Percentiles rank a stretch among this genome's conserved stretches.
These are phyloP conservation scores for Yamagishiella unicocca DNA, from an alignment of 139 green algal genomes.

Conservation along the genomic window DNA sequence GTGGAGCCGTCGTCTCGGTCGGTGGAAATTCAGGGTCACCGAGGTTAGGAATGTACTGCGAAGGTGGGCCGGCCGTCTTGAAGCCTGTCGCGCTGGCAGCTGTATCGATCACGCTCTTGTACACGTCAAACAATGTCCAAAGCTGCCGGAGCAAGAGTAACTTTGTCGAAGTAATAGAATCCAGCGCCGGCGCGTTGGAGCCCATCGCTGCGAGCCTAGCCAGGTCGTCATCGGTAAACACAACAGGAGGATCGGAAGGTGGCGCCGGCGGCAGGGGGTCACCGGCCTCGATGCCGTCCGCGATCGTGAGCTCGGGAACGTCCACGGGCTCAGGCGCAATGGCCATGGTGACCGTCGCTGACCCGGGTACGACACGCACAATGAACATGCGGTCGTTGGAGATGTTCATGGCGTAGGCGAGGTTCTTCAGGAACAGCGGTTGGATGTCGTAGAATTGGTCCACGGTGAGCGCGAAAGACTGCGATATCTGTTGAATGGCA, in stretches of 20 bases:
- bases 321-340: not conserved
- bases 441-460: conserved; percentile 19
- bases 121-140: not conserved
- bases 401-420: conserved; percentile 29
- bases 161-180: not conserved
- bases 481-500: not conserved
- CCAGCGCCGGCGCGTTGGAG: not conserved
- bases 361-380: not conserved
- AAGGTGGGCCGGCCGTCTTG: not conserved
- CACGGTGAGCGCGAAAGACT: conserved; percentile 17
- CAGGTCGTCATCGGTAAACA: not conserved
- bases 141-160: not conserved
- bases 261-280: not conserved
- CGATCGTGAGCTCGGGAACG: not conserved
- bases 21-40: not conserved
- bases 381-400: not conserved
- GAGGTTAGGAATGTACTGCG: not conserved
- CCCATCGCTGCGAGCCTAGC: not conserved
- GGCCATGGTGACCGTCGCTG: not conserved
- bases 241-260: not conserved
- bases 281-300: not conserved
- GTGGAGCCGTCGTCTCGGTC: not conserved
- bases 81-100: not conserved
- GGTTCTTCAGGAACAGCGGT: conserved; percentile 9
- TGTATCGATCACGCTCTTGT: not conserved